Percentiles rank a stretch among this genome's conserved stretches.
Conservation (phyloP, 1,139 yeast species). For the Saccharomyces hybrid region DNA sequence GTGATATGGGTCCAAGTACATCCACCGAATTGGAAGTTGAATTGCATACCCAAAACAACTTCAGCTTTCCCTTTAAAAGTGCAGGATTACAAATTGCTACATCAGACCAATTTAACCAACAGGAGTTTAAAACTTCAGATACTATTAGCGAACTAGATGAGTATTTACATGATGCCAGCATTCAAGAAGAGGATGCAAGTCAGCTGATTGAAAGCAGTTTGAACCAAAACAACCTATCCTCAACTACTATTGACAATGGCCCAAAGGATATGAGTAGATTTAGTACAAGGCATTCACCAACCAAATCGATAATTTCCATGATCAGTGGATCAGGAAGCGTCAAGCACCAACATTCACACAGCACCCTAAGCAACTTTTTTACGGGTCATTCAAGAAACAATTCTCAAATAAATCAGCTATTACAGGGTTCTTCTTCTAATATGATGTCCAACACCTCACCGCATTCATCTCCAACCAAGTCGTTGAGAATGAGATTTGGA, state of each 20-base stretch:
- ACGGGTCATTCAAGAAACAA: conserved; percentile 15
- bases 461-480: conserved; percentile 28
- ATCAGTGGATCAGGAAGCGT: conserved; percentile 20
- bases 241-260: conserved; percentile 9
- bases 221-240: conserved; percentile 18
- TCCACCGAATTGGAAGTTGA: conserved; percentile 6
- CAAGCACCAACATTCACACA: conserved; percentile 16
- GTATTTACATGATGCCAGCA: conserved; percentile 17
- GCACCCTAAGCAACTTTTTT: conserved; percentile 9
- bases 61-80: conserved; percentile 15
- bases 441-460: conserved; percentile 10
- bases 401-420: conserved; percentile 14
- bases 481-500: conserved; percentile 23
- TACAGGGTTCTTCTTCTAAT: background rate
- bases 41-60: conserved; percentile 6
- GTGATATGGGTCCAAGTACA: background rate
- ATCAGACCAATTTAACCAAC: background rate
- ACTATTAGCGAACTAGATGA: conserved; percentile 26
- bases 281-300: conserved; percentile 27
- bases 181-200: conserved; percentile 11
- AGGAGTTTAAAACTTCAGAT: conserved; percentile 10
- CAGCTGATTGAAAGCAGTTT: conserved; percentile 21
- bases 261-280: conserved; percentile 12
- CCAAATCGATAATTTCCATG: conserved; percentile 28
- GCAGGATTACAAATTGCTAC: background rate